Base-by-base conservation (phyloP, 257 asterid genomes). In the Eucommia ulmoides region DNA sequence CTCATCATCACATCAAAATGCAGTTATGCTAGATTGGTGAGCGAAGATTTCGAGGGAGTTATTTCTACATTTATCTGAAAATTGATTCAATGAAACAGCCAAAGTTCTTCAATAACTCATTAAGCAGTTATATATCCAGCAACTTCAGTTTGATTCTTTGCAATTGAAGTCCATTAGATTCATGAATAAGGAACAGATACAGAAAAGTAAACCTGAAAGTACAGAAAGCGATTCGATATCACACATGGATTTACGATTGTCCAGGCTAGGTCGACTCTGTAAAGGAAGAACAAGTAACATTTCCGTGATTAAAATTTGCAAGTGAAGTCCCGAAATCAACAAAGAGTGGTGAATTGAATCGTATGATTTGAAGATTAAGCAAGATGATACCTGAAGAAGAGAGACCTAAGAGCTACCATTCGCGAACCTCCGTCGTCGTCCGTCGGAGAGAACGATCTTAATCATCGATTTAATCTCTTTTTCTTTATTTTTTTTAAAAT, bases 241-340 rank as follows among this genome's bases (percentile, higher is more conserved):
- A 41, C 66, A 42, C 26, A 54, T 23, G 44, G 20, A 29, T 33
- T 56, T 7, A 74, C 25, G 23, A 56, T 63, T 56, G 25, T 64
- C 51, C 64, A 52, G 63, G 76, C 60, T 25, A 50, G 45, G 55
- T 61, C 64, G 53, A 58, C 56, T 50, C 89, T 79, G 74, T 65
- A 50, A 24, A 26, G 23, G 24, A 26, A 41, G 51, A 51, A 22
- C 51, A 8, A 29, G 19, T 15, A 11, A 3, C 38, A 29, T 29
- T 29, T 29, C 38, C 38, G 38, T 29, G 8, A 12, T 5, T 29
- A 29, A 12, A 29, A 29, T 7, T 29, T 29, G 8, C 38, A 5
- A 29, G 7, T 7, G 8, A 29, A 7, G 12, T 12, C 7, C 38
- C 38, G 38, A 29, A 29, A 7, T 5, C 7, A 29, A 29, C 38